Conservation (phyloP, 305 asterid species). For the Rubia balearica region DNA sequence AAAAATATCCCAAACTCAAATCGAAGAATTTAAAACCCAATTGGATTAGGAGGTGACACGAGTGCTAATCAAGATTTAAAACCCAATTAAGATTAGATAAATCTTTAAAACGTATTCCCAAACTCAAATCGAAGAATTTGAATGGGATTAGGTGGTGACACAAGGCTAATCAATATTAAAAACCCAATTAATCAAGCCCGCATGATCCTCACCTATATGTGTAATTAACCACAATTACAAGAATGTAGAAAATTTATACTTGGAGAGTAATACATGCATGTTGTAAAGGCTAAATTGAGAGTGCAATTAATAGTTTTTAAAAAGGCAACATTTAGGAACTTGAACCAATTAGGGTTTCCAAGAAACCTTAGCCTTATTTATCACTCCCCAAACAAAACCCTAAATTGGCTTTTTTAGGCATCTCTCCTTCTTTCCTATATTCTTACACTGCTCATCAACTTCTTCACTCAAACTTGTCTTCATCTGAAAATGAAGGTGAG, state of each 20-base stretch:
- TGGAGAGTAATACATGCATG: background rate
- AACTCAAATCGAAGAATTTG: background rate
- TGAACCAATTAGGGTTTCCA: conserved; percentile 34
- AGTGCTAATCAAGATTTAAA: background rate
- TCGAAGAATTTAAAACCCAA: background rate
- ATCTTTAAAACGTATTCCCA: background rate
- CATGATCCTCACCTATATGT: conserved; percentile 11
- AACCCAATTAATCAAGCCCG: conserved; percentile 1
- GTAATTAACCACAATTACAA: background rate
- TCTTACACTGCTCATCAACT: conserved; percentile 7
- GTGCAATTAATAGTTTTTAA: too few species aligned
- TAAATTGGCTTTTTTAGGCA: conserved; percentile 30
- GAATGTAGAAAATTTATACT: background rate
- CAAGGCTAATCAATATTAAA: conserved; percentile 1
- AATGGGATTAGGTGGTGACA: conserved; percentile 19
- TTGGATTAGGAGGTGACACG: conserved; percentile 21
- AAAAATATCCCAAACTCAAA: too few species aligned
- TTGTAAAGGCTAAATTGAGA: background rate
- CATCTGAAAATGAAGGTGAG: conserved; percentile 39
- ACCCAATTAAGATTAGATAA: background rate
- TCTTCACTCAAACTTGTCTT: background rate
- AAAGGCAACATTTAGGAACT: conserved; percentile 31
- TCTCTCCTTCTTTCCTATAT: conserved; percentile 15
- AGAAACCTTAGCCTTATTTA: conserved; percentile 17
- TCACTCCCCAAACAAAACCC: conserved; percentile 29